Evolutionary conservation across 371 early-diverging fungal genomes (phyloP).

Genomic region (Capniomyces stellatus): DNA sequence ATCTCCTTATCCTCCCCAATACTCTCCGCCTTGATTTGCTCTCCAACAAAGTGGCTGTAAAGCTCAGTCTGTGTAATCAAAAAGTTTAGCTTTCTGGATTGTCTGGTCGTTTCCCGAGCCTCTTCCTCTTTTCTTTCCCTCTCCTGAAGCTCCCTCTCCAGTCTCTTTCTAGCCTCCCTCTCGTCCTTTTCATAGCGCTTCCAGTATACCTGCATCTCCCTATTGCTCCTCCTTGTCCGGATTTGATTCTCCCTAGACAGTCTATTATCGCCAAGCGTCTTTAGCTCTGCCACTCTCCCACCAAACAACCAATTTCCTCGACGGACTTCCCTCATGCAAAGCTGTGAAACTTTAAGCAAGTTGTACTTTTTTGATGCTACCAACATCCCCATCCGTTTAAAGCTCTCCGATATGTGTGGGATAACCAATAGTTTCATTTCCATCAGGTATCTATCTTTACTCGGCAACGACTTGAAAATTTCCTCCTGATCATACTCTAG

Average conservation of each 20-base stretch:
- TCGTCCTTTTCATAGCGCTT: slow-evolving; percentile 78
- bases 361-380: slow-evolving; percentile 16
- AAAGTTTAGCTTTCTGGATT: slow-evolving; percentile 89
- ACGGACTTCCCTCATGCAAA: slow-evolving; percentile 25
- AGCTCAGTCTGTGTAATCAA: slow-evolving; percentile 93
- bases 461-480: not conserved
- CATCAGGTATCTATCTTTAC: too few species aligned
- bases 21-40: slow-evolving; percentile 34
- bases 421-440: slow-evolving; percentile 10
- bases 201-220: slow-evolving; percentile 70
- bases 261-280: slow-evolving; percentile 5
- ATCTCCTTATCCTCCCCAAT: slow-evolving; percentile 33
- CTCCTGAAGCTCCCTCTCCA: slow-evolving; percentile 79
- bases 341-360: slow-evolving; percentile 16
- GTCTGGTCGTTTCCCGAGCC: slow-evolving; percentile 69
- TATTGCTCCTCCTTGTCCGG: slow-evolving; percentile 19
- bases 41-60: slow-evolving; percentile 89
- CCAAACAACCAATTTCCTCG: slow-evolving; percentile 10
- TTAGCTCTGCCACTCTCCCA: not conserved
- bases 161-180: slow-evolving; percentile 72
- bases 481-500: slow-evolving; percentile 2
- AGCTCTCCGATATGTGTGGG: slow-evolving; percentile 19
- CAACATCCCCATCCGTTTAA: slow-evolving; percentile 15
- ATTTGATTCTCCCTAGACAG: slow-evolving; percentile 19
- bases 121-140: slow-evolving; percentile 70